Percentiles rank a stretch among this genome's conserved stretches.
These are phyloP conservation scores for Rhytidiadelphus loreus DNA, from an alignment of 225 moss, liverwort and hornwort species.

Conservation along the genomic window DNA sequence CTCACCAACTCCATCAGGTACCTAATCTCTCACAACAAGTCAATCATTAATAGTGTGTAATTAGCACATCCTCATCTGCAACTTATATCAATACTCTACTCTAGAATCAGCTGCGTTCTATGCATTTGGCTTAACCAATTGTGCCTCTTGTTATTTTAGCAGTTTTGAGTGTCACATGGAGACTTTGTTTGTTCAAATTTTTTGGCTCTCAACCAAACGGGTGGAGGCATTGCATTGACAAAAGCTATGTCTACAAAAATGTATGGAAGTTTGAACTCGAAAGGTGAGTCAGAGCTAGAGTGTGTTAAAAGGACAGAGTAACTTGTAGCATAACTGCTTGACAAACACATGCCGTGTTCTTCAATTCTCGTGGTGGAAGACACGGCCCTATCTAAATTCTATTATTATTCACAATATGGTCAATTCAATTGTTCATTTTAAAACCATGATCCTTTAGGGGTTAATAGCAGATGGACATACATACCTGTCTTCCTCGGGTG, in stretches of 20 bases:
- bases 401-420: neutral
- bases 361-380: neutral
- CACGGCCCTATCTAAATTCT: neutral
- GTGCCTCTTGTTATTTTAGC: neutral
- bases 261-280: neutral
- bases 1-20: constrained; percentile 85
- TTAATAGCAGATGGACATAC: neutral
- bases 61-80: neutral
- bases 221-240: neutral
- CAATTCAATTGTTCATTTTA: neutral
- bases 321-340: neutral
- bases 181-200: neutral
- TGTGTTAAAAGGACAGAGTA: neutral
- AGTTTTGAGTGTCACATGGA: neutral
- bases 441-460: neutral
- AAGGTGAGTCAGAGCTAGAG: neutral
- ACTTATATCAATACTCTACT: neutral
- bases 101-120: neutral
- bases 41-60: neutral
- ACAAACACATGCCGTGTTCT: neutral
- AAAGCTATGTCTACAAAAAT: neutral
- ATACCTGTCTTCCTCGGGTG: constrained; percentile 87
- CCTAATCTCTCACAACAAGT: constrained; percentile 14
- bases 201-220: neutral
- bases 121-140: neutral